phyloP scores from a whole-genome alignment of 2,329 filamentous ascomycete genomes.

The Exophiala oligosperma region DNA sequence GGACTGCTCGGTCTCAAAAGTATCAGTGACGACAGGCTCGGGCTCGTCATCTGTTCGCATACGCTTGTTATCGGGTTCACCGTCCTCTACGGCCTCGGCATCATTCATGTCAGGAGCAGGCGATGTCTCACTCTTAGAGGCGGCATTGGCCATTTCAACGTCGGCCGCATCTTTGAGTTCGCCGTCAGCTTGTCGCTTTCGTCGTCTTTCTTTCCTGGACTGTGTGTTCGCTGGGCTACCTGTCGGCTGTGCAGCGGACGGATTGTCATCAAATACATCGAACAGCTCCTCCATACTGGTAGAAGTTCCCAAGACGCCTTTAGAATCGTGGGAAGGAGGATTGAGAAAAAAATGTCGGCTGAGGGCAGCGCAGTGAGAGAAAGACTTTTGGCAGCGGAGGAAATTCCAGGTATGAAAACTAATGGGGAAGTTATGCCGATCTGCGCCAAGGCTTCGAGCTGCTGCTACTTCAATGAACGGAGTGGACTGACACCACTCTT shows the following conservation, averaged over 20 bases:
- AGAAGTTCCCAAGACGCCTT: not conserved
- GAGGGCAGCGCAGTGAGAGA: not conserved
- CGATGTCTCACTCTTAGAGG: slow-evolving; percentile 6
- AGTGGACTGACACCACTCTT: slow-evolving; percentile 17
- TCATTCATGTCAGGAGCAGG: slow-evolving; percentile 7
- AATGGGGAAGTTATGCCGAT: slow-evolving; percentile 9
- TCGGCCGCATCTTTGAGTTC: slow-evolving; percentile 59
- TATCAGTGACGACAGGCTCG: slow-evolving; percentile 84
- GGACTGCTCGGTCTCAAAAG: slow-evolving; percentile 92
- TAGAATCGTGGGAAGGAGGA: too few species aligned
- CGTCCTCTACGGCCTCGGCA: slow-evolving; percentile 29
- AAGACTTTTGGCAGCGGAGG: slow-evolving; percentile 1
- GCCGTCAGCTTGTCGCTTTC: slow-evolving; percentile 84
- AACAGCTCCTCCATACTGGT: slow-evolving; percentile 73
- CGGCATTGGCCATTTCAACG: slow-evolving; percentile 8
- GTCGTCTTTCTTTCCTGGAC: slow-evolving; percentile 63
- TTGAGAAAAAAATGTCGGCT: too few species aligned
- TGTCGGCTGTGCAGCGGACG: slow-evolving; percentile 43
- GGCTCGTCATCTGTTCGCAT: slow-evolving; percentile 59
- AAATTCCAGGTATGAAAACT: slow-evolving; percentile 7
- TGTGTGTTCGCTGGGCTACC: slow-evolving; percentile 36
- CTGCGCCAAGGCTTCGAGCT: slow-evolving; percentile 6
- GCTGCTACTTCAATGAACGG: slow-evolving; percentile 11
- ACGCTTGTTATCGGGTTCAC: slow-evolving; percentile 48
- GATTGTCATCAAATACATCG: slow-evolving; percentile 73